Base-by-base conservation (phyloP, 1,284 basidiomycete genomes). In the Ustilago lituana region DNA sequence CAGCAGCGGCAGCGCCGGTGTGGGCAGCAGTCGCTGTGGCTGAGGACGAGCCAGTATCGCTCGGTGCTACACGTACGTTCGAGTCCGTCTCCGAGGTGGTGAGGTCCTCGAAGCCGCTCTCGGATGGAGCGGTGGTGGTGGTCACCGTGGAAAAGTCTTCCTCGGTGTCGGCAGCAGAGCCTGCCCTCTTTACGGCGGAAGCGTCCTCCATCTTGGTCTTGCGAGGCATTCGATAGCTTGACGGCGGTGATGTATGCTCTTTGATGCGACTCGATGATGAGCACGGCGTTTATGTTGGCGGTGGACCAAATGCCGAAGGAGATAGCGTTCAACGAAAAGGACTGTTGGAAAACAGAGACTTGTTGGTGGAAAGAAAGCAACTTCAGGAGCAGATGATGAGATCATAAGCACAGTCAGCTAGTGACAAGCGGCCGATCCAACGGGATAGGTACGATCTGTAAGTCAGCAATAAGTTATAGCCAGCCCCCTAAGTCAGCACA, bases 81-180 rank as follows among this genome's bases (percentile, higher is more conserved):
- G 66, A 69, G 37, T 63, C 60, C 1, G 60, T 59, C n/a, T 69
- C 66, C 1, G 60, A 63, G 26, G 63, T 47, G 31, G 55, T 35
- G 5, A 60, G 47, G 22, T 69, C 60, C 24, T 69, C 66, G 19
- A 69, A 31, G 3, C 56, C 60, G 27, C 23, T 52, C 19, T 69
- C 66, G 15, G 60, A 63, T 3, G 52, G 55, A 51, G 66, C 51
- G 9, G 66, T 63, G 40, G 66, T 69, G 29, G 59, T 55, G 20
- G 65, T 39, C 11, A 54, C 55, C 9, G 55, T 59, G n/a, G 66
- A 63, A 12, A 52, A 48, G 26, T 52, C 56, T 11, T 69, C 66
- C 15, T 63, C 66, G 14, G 56, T 63, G 27, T 69, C 66, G 10
- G 60, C 60, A 17, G 66, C 54, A 6, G 66, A 68, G 14, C 65